These are phyloP conservation scores for Schizonepeta tenuifolia DNA, from an alignment of 257 asterid genomes.

Conservation along the genomic window DNA sequence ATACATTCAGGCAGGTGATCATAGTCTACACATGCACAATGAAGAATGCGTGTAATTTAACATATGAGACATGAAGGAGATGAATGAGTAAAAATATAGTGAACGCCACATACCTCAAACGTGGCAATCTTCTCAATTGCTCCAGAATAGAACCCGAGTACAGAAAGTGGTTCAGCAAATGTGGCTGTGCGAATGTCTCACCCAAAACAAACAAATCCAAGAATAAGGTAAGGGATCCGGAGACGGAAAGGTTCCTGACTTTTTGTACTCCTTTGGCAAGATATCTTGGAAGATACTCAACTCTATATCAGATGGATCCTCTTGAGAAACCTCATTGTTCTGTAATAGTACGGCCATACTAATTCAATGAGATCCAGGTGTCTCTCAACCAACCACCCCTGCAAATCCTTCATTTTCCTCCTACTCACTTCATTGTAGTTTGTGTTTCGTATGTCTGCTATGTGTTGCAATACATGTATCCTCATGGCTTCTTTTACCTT, in stretches of 20 bases:
- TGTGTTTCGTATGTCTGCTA: constrained; percentile 49
- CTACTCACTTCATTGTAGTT: constrained; percentile 46
- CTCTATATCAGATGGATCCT: constrained; percentile 59
- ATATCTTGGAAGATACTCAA: constrained; percentile 5
- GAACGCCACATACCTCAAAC: constrained; percentile 20
- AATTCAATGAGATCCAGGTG: constrained; percentile 67
- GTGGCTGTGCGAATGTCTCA: constrained; percentile 6
- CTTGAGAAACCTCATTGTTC: constrained; percentile 76
- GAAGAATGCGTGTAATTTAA: not conserved
- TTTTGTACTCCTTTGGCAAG: constrained; percentile 13
- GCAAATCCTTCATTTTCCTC: constrained; percentile 53
- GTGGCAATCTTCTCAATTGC: constrained; percentile 27
- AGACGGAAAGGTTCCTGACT: not conserved
- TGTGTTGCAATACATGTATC: constrained; percentile 47
- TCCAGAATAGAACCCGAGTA: constrained; percentile 28
- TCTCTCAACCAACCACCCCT: constrained; percentile 53
- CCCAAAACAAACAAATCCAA: constrained; percentile 6
- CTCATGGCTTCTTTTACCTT: constrained; percentile 56
- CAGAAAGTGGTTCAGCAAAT: constrained; percentile 34
- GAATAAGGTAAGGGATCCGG: not conserved
- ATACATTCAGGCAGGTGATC: not conserved
- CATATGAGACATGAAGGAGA: not conserved
- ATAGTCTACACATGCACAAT: not conserved
- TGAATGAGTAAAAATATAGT: not conserved
- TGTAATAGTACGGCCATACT: constrained; percentile 78